A percentile compares a stretch with the other conserved stretches of the same genome.
phyloP scores from a whole-genome alignment of 257 asterid genomes.

The Solanum corneliomulleri region DNA sequence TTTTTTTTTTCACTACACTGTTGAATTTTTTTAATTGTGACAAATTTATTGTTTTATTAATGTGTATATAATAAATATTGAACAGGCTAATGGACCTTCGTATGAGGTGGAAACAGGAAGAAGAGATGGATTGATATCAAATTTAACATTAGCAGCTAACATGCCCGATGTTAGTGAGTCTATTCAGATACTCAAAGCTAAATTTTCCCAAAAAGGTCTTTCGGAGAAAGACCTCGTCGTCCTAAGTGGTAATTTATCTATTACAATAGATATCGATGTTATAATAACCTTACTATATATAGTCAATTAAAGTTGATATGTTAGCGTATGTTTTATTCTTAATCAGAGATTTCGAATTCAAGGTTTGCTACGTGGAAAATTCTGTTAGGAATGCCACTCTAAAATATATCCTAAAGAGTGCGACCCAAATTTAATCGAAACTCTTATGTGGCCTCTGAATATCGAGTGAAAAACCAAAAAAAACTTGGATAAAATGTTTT shows the following conservation, averaged over 20 bases:
- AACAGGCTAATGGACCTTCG: conserved; percentile 51
- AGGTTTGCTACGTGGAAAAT: too few relatives aligned
- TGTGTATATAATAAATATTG: neutral
- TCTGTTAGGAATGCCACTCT: too few relatives aligned
- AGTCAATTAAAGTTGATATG: neutral
- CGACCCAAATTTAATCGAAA: too few relatives aligned
- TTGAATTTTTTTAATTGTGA: neutral
- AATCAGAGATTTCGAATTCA: too few relatives aligned
- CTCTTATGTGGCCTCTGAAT: too few relatives aligned
- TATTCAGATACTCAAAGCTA: conserved; percentile 34
- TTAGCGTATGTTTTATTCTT: neutral
- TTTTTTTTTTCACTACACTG: neutral
- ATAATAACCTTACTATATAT: neutral
- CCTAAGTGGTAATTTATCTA: conserved; percentile 36
- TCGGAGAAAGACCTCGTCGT: conserved; percentile 51
- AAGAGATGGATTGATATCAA: conserved; percentile 58
- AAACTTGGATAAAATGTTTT: neutral
- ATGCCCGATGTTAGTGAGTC: conserved; percentile 73
- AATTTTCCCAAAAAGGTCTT: conserved; percentile 53
- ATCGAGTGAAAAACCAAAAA: too few relatives aligned
- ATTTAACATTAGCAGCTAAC: conserved; percentile 22
- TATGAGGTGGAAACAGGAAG: conserved; percentile 69
- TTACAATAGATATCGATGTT: neutral
- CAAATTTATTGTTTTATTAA: neutral
- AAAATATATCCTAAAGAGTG: accelerated